Conservation (phyloP, 176 grass and related monocot species). For the Stipa capillata region DNA sequence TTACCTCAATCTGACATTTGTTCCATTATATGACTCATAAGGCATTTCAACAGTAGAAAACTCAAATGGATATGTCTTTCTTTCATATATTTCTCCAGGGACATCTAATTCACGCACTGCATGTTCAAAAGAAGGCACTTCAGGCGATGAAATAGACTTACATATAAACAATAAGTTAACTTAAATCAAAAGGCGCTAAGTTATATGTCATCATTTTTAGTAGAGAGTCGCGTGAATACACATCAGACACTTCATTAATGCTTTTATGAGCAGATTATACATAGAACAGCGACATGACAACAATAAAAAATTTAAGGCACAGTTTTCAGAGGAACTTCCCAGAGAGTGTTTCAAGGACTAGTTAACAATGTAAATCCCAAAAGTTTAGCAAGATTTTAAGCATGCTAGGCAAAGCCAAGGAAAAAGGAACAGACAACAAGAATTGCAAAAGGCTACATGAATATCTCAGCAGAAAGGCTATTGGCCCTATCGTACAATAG, state of each 20-base stretch:
- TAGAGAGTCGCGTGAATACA: not conserved
- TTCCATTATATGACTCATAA: constrained; percentile 86
- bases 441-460: not conserved
- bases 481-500: not conserved
- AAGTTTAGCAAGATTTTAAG: not conserved
- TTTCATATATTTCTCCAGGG: constrained; percentile 91
- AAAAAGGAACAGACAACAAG: not conserved
- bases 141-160: not conserved
- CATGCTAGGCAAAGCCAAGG: not conserved
- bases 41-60: constrained; percentile 96
- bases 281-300: not conserved
- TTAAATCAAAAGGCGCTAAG: not conserved
- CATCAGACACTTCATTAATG: not conserved
- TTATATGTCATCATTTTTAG: not conserved
- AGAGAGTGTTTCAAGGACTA: not conserved
- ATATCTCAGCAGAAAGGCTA: not conserved
- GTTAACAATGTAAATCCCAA: not conserved
- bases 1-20: constrained; percentile 91
- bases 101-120: constrained; percentile 85
- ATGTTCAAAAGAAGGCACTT: not conserved
- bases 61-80: constrained; percentile 85
- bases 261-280: not conserved
- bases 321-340: not conserved
- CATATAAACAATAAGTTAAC: not conserved
- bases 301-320: not conserved